Conservation (phyloP, 2,329 filamentous ascomycete species). For the Talaromyces sp. region DNA sequence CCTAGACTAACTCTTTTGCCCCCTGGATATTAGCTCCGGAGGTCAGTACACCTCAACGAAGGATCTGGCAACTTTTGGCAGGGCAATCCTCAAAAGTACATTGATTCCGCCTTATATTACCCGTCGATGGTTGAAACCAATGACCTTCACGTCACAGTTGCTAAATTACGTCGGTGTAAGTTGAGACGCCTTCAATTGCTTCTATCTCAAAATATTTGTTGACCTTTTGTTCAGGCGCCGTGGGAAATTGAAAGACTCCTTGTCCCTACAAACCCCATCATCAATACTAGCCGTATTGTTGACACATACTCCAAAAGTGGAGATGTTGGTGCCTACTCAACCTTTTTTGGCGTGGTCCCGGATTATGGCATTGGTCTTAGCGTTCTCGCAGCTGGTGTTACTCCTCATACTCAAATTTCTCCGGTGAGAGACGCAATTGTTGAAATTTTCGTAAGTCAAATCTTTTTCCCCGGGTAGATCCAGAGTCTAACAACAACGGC, state of each 20-base stretch:
- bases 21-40: neutral
- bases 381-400: conserved; percentile 1
- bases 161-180: neutral
- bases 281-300: conserved; percentile 6
- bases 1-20: neutral
- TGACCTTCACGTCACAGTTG: conserved; percentile 7
- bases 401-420: neutral
- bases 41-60: conserved; percentile 11
- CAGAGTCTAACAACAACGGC: neutral
- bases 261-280: conserved; percentile 1
- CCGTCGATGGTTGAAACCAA: conserved; percentile 7
- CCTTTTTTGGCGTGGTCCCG: conserved; percentile 2
- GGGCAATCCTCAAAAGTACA: conserved; percentile 2
- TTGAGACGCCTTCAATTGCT: neutral
- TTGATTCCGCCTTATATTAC: conserved; percentile 6
- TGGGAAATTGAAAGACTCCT: conserved; percentile 3
- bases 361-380: conserved; percentile 6
- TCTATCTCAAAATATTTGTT: neutral
- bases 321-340: conserved; percentile 6
- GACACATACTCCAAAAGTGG: conserved; percentile 7
- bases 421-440: conserved; percentile 6
- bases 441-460: conserved; percentile 8
- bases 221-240: neutral
- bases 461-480: neutral
- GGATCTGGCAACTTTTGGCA: neutral